These are phyloP conservation scores for Gossypium schwendimanii DNA, from an alignment of 441 rosid species.

Conservation along the genomic window DNA sequence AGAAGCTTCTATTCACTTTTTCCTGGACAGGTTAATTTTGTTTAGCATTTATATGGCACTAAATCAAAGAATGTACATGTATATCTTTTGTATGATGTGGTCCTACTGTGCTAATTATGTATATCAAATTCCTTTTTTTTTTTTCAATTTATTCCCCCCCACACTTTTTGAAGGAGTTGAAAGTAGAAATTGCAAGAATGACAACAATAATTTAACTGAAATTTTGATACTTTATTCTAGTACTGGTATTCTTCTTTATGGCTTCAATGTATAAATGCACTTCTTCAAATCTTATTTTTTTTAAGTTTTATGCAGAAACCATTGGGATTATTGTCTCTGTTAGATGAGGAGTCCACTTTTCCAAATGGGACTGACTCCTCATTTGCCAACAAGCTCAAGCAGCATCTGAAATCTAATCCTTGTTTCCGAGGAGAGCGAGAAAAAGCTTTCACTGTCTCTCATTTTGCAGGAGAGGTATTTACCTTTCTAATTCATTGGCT, in stretches of 20 bases:
- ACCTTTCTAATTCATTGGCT: neutral
- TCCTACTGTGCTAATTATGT: neutral
- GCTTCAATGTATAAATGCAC: neutral
- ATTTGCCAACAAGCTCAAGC: slow-evolving; percentile 88
- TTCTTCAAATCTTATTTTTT: neutral
- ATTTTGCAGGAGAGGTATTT: slow-evolving; percentile 94
- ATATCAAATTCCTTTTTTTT: neutral
- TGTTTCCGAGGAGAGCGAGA: slow-evolving; percentile 79
- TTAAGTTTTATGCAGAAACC: slow-evolving; percentile 66
- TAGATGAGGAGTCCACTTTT: slow-evolving; percentile 94
- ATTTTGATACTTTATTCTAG: neutral
- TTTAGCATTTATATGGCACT: neutral
- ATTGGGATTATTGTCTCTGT: slow-evolving; percentile 75
- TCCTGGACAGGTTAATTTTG: neutral
- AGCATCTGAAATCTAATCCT: slow-evolving; percentile 66
- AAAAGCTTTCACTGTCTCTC: slow-evolving; percentile 72
- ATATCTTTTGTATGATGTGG: neutral
- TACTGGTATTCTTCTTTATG: neutral
- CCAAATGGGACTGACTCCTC: slow-evolving; percentile 95
- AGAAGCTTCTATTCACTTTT: neutral
- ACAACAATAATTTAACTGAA: neutral
- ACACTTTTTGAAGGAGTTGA: neutral
- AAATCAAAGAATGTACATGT: neutral
- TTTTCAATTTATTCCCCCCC: neutral
- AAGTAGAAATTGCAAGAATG: neutral